Evolutionary conservation across 495 filamentous ascomycete species (phyloP).

Genomic region (Annulohypoxylon bovei): DNA sequence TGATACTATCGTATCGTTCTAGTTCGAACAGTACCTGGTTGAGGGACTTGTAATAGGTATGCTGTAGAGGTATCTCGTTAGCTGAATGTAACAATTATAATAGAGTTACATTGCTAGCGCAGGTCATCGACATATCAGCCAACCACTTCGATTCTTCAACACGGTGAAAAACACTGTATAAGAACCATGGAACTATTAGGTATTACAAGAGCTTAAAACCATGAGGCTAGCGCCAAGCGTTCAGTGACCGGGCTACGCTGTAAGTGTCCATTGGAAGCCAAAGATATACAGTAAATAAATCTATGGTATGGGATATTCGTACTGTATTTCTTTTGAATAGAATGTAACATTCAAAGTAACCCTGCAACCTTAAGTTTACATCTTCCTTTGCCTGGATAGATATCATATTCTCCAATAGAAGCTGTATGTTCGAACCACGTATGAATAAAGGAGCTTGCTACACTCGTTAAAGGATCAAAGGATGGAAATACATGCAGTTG

Average conservation of each 20-base stretch:
- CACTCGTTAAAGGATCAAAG: too few species aligned
- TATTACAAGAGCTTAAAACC: background rate
- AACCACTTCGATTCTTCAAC: background rate
- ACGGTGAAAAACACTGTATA: background rate
- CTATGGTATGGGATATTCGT: too few species aligned
- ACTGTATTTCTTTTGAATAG: background rate
- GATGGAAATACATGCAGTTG: too few species aligned
- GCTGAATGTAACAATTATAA: background rate
- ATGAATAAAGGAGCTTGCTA: too few species aligned
- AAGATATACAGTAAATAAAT: background rate
- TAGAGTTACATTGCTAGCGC: slow-evolving; percentile 2
- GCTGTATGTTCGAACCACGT: too few species aligned
- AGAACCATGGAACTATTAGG: background rate
- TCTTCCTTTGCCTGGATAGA: background rate
- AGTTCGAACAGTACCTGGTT: background rate
- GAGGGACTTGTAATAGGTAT: background rate
- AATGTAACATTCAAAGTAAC: slow-evolving; percentile 1
- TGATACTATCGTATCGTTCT: background rate
- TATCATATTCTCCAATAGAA: background rate
- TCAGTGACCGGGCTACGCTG: background rate
- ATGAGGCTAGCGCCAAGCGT: background rate
- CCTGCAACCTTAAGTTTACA: background rate
- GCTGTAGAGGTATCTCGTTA: background rate
- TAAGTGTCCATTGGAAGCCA: background rate
- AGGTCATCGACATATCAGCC: background rate